Conservation (phyloP, 2,329 filamentous ascomycete genomes). For the Lecanosticta acicola region DNA sequence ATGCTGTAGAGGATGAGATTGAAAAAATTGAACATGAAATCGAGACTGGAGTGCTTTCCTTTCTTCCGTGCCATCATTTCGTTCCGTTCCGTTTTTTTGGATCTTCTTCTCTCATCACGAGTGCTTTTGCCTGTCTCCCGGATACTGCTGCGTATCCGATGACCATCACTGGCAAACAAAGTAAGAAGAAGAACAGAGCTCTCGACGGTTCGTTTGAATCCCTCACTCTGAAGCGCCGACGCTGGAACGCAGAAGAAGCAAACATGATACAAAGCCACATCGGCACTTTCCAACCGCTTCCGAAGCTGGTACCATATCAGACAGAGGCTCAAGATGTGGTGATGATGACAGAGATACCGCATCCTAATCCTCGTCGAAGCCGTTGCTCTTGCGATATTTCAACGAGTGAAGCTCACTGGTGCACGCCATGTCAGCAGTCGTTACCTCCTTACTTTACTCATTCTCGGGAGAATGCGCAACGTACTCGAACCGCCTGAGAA, state of each 20-base stretch:
- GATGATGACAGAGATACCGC: background rate
- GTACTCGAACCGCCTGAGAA: conserved; percentile 91
- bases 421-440: conserved; percentile 6
- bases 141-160: background rate
- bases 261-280: too few species aligned
- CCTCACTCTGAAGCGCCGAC: conserved; percentile 5
- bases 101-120: background rate
- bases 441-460: background rate
- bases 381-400: conserved; percentile 26
- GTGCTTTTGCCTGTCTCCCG: background rate
- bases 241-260: conserved; percentile 20
- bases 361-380: conserved; percentile 21
- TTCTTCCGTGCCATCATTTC: background rate
- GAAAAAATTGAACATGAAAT: too few species aligned
- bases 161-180: too few species aligned
- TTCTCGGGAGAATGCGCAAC: conserved; percentile 39
- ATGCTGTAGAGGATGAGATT: background rate
- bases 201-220: too few species aligned
- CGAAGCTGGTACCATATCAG: too few species aligned
- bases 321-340: too few species aligned
- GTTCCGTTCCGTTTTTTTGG: too few species aligned
- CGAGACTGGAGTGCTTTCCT: too few species aligned
- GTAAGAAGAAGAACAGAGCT: background rate
- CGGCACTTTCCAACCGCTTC: too few species aligned
- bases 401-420: conserved; percentile 31